These are phyloP conservation scores for Magnusiomyces fungicola DNA, from an alignment of 1,139 yeast species.

Conservation along the genomic window DNA sequence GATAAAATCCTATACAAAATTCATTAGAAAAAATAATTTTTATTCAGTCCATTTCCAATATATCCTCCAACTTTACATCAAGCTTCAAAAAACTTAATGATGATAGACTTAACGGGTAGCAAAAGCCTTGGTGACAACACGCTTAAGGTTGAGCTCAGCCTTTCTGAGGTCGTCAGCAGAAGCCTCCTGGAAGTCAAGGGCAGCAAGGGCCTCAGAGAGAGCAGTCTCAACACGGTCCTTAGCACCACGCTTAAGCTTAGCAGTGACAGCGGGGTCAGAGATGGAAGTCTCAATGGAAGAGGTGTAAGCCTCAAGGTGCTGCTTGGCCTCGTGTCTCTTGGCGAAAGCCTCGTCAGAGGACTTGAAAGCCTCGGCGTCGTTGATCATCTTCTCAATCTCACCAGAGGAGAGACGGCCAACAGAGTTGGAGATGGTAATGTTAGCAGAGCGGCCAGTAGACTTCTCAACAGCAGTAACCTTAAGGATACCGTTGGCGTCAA, in stretches of 20 bases:
- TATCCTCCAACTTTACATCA: no score
- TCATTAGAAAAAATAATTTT: no score
- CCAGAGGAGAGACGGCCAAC: slow-evolving; percentile 98
- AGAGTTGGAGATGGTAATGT: slow-evolving; percentile 99
- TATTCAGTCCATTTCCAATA: no score
- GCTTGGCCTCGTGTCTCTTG: slow-evolving; percentile 99
- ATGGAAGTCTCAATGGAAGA: slow-evolving; percentile 94
- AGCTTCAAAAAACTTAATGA: no score
- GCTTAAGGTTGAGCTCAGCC: slow-evolving; percentile 98
- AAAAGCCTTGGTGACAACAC: slow-evolving; percentile 99
- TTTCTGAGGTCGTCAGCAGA: slow-evolving; percentile 96
- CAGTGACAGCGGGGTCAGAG: slow-evolving; percentile 97
- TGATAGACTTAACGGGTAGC: slow-evolving; percentile 96
- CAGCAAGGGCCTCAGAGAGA: slow-evolving; percentile 96
- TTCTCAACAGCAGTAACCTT: slow-evolving; percentile 99
- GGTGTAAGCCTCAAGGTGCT: slow-evolving; percentile 98
- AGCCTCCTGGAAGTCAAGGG: slow-evolving; percentile 95
- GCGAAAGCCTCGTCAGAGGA: slow-evolving; percentile 98
- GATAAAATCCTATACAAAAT: no score
- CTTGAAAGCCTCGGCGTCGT: slow-evolving; percentile 98
- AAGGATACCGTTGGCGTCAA: slow-evolving; percentile 99
- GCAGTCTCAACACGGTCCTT: slow-evolving; percentile 98
- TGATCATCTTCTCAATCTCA: slow-evolving; percentile 97
- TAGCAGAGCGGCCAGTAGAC: slow-evolving; percentile 98
- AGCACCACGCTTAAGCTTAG: slow-evolving; percentile 96